Conservation (phyloP, 2,329 filamentous ascomycete genomes). For the Tothia fuscella region DNA sequence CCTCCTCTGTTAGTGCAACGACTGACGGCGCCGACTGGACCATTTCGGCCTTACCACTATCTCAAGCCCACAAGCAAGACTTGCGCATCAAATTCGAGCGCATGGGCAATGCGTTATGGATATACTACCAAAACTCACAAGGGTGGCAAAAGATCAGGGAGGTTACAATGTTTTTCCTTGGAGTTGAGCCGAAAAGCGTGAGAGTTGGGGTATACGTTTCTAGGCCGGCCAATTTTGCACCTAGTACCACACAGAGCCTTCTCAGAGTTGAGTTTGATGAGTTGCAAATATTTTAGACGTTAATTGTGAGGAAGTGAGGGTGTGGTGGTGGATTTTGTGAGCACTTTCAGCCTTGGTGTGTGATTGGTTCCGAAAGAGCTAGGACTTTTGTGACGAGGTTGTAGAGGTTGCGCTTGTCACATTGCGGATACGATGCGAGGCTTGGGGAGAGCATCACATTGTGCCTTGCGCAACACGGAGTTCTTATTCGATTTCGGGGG, state of each 20-base stretch:
- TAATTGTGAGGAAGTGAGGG: too few relatives aligned
- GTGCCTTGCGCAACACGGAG: too few relatives aligned
- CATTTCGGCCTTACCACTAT: constrained; percentile 32
- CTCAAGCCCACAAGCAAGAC: constrained; percentile 24
- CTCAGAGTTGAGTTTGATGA: constrained; percentile 30
- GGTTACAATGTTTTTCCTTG: constrained; percentile 51
- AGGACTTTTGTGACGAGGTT: too few relatives aligned
- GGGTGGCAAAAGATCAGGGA: constrained; percentile 47
- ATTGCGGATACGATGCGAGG: too few relatives aligned
- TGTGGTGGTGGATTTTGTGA: too few relatives aligned
- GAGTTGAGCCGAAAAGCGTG: constrained; percentile 45
- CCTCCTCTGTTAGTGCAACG: constrained; percentile 45
- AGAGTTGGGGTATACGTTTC: constrained; percentile 48
- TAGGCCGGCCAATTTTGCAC: constrained; percentile 38
- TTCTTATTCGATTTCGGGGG: too few relatives aligned
- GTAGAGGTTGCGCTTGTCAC: too few relatives aligned
- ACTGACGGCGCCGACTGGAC: constrained; percentile 47
- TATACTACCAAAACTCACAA: constrained; percentile 39
- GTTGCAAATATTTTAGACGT: too few relatives aligned
- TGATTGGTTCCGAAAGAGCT: too few relatives aligned
- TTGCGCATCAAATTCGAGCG: constrained; percentile 46
- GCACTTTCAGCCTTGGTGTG: too few relatives aligned
- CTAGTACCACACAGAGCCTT: constrained; percentile 22
- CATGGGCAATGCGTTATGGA: constrained; percentile 43
- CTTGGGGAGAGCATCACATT: too few relatives aligned